Conservation (phyloP, 192 early-diverging fungal genomes). For the Rhizophlyctis rosea region DNA sequence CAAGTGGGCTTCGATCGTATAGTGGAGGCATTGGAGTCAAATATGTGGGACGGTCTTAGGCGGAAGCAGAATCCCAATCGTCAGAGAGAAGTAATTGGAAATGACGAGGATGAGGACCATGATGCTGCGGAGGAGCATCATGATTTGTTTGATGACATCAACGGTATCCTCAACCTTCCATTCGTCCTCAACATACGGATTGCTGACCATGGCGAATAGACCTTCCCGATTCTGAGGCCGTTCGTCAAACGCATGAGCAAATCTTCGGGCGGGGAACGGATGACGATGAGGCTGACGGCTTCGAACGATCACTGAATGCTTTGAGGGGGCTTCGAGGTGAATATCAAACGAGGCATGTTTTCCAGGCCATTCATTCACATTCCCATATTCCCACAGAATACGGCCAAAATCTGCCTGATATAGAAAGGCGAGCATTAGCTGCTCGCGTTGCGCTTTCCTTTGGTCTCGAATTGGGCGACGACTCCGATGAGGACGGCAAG, state of each 20-base stretch:
- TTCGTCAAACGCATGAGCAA: constrained; percentile 40
- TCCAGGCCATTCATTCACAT: too few relatives aligned
- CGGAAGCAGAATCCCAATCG: constrained; percentile 22
- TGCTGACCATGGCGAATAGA: neutral
- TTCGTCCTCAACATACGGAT: neutral
- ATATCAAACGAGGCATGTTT: too few relatives aligned
- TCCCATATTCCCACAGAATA: too few relatives aligned
- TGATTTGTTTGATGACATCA: neutral
- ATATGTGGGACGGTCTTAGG: constrained; percentile 66
- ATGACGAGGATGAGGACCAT: neutral
- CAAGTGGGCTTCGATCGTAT: constrained; percentile 53
- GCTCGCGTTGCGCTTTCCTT: too few relatives aligned
- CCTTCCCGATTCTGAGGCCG: constrained; percentile 15
- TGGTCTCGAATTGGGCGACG: too few relatives aligned
- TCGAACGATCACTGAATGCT: constrained; percentile 46
- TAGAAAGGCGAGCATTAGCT: too few relatives aligned
- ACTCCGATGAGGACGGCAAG: too few relatives aligned
- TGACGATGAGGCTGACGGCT: constrained; percentile 51
- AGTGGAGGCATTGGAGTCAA: constrained; percentile 57
- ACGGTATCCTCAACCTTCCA: neutral
- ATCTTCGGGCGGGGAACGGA: constrained; percentile 35
- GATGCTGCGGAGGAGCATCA: constrained; percentile 11
- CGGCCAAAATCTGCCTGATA: too few relatives aligned
- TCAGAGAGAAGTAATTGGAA: neutral
- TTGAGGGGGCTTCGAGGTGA: constrained; percentile 52